Conservation (phyloP, 306 rosid species). For the Trichosanthes truncata region DNA sequence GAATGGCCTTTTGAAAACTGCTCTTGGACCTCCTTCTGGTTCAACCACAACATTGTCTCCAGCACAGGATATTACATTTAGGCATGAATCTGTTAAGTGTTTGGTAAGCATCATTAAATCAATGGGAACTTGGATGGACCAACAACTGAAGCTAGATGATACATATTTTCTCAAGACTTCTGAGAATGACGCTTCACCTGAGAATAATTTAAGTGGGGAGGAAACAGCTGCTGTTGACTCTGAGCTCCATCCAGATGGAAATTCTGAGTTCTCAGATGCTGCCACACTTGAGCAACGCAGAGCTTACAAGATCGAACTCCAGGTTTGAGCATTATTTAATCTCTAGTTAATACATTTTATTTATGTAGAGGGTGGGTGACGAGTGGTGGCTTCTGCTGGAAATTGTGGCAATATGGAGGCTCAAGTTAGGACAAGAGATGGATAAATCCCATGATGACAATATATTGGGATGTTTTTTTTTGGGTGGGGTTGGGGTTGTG, state of each 20-base stretch:
- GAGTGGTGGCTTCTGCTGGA: neutral
- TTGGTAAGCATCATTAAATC: constrained; percentile 78
- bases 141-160: constrained; percentile 62
- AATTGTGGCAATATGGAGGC: neutral
- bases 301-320: constrained; percentile 88
- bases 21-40: constrained; percentile 96
- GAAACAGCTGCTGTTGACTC: constrained; percentile 67
- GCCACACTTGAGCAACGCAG: constrained; percentile 92
- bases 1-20: constrained; percentile 97
- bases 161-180: constrained; percentile 41
- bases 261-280: constrained; percentile 73
- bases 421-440: neutral
- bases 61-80: constrained; percentile 85
- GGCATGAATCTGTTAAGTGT: constrained; percentile 94
- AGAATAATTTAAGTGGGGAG: constrained; percentile 55
- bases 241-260: constrained; percentile 65
- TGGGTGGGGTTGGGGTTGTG: neutral
- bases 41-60: constrained; percentile 80
- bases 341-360: neutral
- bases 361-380: constrained; percentile 6
- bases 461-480: neutral
- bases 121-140: constrained; percentile 99
- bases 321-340: constrained; percentile 42
- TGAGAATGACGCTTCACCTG: constrained; percentile 46
- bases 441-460: neutral